Percentiles rank a stretch among this genome's conserved stretches.
These are phyloP conservation scores for Suhomyces chickasaworum DNA, from an alignment of 1,139 yeast genomes.

Conservation along the genomic window DNA sequence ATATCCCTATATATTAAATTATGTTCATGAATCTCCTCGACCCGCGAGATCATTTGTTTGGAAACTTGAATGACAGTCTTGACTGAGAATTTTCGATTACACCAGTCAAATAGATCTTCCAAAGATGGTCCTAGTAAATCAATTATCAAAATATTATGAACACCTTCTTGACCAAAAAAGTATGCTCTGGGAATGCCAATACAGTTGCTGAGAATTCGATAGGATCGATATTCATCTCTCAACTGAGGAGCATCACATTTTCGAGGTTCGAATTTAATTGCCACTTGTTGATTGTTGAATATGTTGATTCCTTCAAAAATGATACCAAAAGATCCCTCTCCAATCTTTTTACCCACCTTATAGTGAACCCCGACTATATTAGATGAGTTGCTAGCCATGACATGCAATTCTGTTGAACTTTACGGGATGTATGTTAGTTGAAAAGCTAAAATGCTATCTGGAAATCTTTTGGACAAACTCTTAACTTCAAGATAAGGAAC, in stretches of 20 bases:
- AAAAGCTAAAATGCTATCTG: background rate
- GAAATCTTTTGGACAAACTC: background rate
- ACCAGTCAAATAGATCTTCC: slow-evolving; percentile 82
- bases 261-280: slow-evolving; percentile 78
- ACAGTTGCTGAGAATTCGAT: slow-evolving; percentile 62
- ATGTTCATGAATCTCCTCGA: slow-evolving; percentile 67
- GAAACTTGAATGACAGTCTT: slow-evolving; percentile 76
- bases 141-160: slow-evolving; percentile 71
- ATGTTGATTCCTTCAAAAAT: slow-evolving; percentile 79
- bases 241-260: slow-evolving; percentile 81
- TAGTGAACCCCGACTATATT: slow-evolving; percentile 78
- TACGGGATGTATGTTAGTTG: background rate
- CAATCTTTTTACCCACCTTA: slow-evolving; percentile 78
- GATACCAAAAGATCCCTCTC: slow-evolving; percentile 85
- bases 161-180: slow-evolving; percentile 80
- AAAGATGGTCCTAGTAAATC: slow-evolving; percentile 76
- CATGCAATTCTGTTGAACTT: background rate
- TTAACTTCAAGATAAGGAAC: background rate
- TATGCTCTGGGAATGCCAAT: slow-evolving; percentile 74
- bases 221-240: slow-evolving; percentile 75
- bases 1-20: slow-evolving; percentile 75
- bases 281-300: slow-evolving; percentile 73
- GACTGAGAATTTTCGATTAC: slow-evolving; percentile 67
- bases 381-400: slow-evolving; percentile 36
- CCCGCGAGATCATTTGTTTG: slow-evolving; percentile 70